Evolutionary conservation across 1,284 basidiomycete species (phyloP), one percentile per base, ranked within the genome.

Genomic region (Tylopilus sp.): DNA sequence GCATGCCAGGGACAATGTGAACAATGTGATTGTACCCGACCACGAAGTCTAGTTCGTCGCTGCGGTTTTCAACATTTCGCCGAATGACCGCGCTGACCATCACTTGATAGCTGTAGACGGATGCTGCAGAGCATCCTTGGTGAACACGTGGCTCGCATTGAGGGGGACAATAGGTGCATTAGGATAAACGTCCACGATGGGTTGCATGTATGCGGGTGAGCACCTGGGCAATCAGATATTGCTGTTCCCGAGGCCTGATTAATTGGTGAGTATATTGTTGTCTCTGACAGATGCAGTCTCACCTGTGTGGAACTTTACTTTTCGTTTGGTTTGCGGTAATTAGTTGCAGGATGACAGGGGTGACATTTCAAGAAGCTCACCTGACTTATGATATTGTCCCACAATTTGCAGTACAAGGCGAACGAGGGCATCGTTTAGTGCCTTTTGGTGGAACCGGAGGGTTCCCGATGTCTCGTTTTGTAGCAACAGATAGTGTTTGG

Each of bases 261-360:
- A 36, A 26, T 25, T 35, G 11, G n/a, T 56, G 31, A 53, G 49
- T 18, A 23, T 7, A 8, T 18, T 26, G 18, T 44, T 10, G 13
- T n/a, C 4, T n/a, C 16, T 16, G 13, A 9, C 2, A 41, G 2
- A 41, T 9, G 10, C 5, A 12, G 15, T n/a, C 51, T 47, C 34
- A 66, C 64, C 87, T 6, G 85, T 89, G 59, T 90, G 88, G 64
- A 90, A 90, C 68, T 89, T 86, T 9, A 89, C 87, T 87, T 37
- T 59, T 26, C 4, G 8, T 18, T 42, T 43, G 12, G 6, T n/a
- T 36, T 16, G 28, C 3, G 5, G 13, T 25, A 10, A 37, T 50
- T 30, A 52, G 43, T 25, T 41, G 4, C 18, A 28, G 29, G 4
- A 29, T 16, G 37, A 30, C 26, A 35, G 19, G 11, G 18, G 18